phyloP scores from a whole-genome alignment of 192 early-diverging fungal genomes.

The Glomus cerebriforme region DNA sequence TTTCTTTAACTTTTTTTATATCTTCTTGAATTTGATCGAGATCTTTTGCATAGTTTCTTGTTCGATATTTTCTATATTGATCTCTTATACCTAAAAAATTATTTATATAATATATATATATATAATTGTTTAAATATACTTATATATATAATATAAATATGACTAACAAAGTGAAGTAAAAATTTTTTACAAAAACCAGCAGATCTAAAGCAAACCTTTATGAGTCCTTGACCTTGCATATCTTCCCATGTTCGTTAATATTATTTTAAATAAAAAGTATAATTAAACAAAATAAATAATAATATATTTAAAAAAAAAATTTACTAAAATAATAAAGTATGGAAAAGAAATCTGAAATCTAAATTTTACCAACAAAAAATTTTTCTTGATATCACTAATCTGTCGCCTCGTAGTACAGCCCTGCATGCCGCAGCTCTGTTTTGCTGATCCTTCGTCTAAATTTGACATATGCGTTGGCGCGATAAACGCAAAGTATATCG shows the following conservation, averaged over 20 bases:
- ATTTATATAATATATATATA: not conserved
- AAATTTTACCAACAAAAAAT: too few species aligned
- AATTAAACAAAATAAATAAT: not conserved
- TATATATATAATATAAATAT: not conserved
- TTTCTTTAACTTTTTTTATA: slow-evolving; percentile 55
- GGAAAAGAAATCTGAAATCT: too few species aligned
- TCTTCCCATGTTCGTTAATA: slow-evolving; percentile 45
- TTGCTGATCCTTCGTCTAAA: not conserved
- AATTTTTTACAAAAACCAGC: not conserved
- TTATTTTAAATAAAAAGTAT: not conserved
- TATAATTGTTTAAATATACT: not conserved
- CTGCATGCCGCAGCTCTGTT: not conserved
- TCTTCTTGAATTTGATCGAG: slow-evolving; percentile 95
- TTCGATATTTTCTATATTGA: slow-evolving; percentile 78
- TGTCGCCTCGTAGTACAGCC: not conserved
- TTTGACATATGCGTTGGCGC: too few species aligned
- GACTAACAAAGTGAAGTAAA: too few species aligned
- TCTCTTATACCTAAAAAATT: slow-evolving; percentile 62
- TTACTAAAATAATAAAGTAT: too few species aligned
- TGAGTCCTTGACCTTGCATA: slow-evolving; percentile 56
- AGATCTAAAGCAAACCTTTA: slow-evolving; percentile 33
- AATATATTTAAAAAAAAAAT: not conserved
- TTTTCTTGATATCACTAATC: not conserved
- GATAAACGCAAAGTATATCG: too few species aligned
- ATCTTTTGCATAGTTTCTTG: slow-evolving; percentile 86